Base-by-base conservation (phyloP, 2,329 filamentous ascomycete species). In the Dothistroma pini region DNA sequence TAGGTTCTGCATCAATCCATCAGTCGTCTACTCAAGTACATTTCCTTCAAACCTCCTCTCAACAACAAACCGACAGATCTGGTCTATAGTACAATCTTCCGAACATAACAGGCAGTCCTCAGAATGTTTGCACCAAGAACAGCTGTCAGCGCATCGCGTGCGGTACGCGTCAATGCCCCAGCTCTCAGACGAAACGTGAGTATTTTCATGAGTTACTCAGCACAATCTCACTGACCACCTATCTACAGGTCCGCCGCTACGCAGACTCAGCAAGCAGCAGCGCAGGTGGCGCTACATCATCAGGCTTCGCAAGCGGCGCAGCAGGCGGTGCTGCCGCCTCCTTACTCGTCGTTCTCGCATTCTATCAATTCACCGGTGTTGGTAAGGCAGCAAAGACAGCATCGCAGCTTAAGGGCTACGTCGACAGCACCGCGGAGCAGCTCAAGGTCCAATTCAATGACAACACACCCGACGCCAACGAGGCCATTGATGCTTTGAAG, bases 401-500 rank as follows among this genome's bases (percentile, higher is more conserved):
- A 12, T 78, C 84, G 11, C 72, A 78, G 54, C 84, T 86, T 2
- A 83, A 86, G 71, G 75, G 85, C 32, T 80, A 82, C 12, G 82
- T 86, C 2, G 76, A 86, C 44, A 78, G 80, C 8, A 82, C 86
- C 1, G 82, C 83, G 35, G 77, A 85, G 66, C 85, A 85, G 71
- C 62, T 74, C 50, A 73, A 75, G 61, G 57, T 86, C 57, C 80
- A 81, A 56, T 68, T 75, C 54, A 65, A 71, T 44, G 69, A 86
- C 58, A 80, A 81, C 51, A 84, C 87, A 0, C 89, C 89, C 0
- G 82, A 85, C 62, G 54, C 68, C n/a, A 81, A 87, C 14, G 87
- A 89, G 64, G 82, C 89, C 73, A 87, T 88, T 1, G 75, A 82
- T 62, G 87, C 83, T 77, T 82, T 92, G 62, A 85, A 86, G 69